These are phyloP conservation scores for Naegleria gruberi DNA, from an alignment of 208 protist genomes.

Conservation along the genomic window DNA sequence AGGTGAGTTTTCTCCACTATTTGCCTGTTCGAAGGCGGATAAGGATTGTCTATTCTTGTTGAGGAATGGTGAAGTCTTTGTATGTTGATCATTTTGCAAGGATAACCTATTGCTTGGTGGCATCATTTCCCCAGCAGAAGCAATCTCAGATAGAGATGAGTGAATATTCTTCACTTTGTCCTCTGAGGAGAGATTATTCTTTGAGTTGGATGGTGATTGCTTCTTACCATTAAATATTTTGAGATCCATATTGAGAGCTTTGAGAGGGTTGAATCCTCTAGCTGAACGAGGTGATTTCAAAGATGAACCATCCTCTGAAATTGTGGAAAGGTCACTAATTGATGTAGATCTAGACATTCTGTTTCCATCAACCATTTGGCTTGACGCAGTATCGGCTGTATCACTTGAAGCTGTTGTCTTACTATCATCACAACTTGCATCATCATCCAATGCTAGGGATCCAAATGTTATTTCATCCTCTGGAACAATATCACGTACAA, in stretches of 20 bases:
- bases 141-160: not conserved
- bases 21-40: not conserved
- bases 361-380: not conserved
- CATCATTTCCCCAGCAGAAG: not conserved
- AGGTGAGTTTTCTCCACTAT: no score
- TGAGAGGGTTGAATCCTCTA: not conserved
- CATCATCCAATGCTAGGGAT: not conserved
- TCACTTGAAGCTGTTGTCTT: not conserved
- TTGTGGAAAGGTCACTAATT: not conserved
- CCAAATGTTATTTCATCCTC: not conserved
- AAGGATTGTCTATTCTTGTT: not conserved
- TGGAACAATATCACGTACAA: not conserved
- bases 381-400: not conserved
- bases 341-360: not conserved
- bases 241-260: not conserved
- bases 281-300: not conserved
- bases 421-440: not conserved
- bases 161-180: not conserved
- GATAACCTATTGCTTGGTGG: not conserved
- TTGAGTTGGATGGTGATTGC: not conserved
- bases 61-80: no score
- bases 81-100: not conserved
- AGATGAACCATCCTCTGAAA: not conserved
- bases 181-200: not conserved
- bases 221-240: not conserved